Percentiles rank a stretch among this genome's conserved stretches.
Conservation (phyloP, 331 rosid species). For the Phaseolus coccineus region DNA sequence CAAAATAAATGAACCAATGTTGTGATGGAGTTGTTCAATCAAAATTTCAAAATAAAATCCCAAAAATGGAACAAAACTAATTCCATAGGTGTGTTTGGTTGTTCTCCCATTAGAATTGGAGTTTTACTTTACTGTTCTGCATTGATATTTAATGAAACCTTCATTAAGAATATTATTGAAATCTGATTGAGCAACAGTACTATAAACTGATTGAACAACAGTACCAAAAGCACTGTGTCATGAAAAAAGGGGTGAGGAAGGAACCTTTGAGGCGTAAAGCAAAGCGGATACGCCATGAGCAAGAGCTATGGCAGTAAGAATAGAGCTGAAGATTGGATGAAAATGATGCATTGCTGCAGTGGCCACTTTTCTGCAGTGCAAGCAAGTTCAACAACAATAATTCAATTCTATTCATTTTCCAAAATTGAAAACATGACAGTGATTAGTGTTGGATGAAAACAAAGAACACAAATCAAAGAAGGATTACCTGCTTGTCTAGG, state of each 20-base stretch:
- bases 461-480: background rate
- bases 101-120: no score
- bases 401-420: background rate
- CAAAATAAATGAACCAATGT: background rate
- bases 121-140: background rate
- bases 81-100: no score
- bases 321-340: constrained; percentile 51
- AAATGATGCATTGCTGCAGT: background rate
- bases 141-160: background rate
- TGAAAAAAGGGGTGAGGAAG: background rate
- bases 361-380: constrained; percentile 23
- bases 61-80: background rate
- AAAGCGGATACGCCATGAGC: constrained; percentile 67
- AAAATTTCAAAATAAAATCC: constrained; percentile 16
- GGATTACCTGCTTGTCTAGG: background rate
- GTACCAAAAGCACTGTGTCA: background rate
- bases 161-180: no score
- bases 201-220: background rate
- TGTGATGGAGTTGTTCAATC: background rate
- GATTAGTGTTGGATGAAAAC: background rate
- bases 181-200: no score
- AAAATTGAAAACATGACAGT: background rate
- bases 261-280: constrained; percentile 60
- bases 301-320: constrained; percentile 64
- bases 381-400: background rate